Base-by-base conservation (phyloP, 192 early-diverging fungal genomes). In the Chytriomyces sp. region DNA sequence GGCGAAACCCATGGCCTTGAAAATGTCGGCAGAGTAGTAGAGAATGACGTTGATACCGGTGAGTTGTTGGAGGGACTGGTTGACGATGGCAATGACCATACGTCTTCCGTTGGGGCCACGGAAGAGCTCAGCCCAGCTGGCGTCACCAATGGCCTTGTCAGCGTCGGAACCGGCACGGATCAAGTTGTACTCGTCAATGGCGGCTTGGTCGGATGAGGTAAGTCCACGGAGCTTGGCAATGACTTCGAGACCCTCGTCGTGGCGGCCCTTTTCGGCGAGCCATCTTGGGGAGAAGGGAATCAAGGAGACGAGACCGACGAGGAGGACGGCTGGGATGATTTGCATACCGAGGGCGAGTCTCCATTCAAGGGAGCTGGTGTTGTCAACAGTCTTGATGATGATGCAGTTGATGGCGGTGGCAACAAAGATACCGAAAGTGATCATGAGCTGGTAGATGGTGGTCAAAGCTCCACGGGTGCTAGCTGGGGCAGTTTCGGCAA, bases 381-480 rank as follows among this genome's bases (percentile, higher is more conserved):
- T 69, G 50, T 66, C 77, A 48, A 65, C 24, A 16, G 47, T 43
- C 67, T 61, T 59, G 77, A 87, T 85, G 72, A 88, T 87, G 65
- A 80, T 75, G 61, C 79, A 61, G 81, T 88, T 87, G 79, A 83
- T 64, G 49, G 23, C 35, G 53, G 79, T 77, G 62, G 82, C 82
- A 65, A 80, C 20, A 16, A 83, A 69, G 75, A 82, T 91, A 75
- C 94, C 95, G 90, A 93, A 93, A 48, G 96, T 98, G 80, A 98
- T 96, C 77, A 94, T 92, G 87, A 93, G 93, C 82, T 98, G 96
- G 74, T 96, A 92, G 57, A 96, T 85, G 26, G 93, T 67, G 16
- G 65, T 76, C 46, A 68, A 65, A 67, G 20, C 8, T 47, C 95
- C 95, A 81, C 95, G 94, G 80, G 95, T 93, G 43, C 89, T 81